These are phyloP conservation scores for Anastatica hierochuntica DNA, from an alignment of 345 rosid genomes.

Conservation along the genomic window DNA sequence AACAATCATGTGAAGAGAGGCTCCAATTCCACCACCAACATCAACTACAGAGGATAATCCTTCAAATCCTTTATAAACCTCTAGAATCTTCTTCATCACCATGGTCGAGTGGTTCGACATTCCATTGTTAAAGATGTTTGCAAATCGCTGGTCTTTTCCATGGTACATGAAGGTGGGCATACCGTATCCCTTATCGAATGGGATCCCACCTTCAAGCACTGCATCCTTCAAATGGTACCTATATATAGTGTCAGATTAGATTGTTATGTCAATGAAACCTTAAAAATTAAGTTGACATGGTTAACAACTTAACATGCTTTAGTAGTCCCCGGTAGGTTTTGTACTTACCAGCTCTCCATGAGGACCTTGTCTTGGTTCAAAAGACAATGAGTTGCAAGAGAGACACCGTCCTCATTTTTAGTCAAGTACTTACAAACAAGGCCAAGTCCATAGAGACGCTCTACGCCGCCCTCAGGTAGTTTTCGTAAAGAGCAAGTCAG, in stretches of 20 bases:
- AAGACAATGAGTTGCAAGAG: not conserved
- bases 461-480: not conserved
- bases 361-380: not conserved
- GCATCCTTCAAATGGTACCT: constrained; percentile 39
- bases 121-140: constrained; percentile 36
- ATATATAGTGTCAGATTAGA: not conserved
- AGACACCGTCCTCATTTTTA: not conserved
- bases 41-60: constrained; percentile 37
- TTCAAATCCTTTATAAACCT: constrained; percentile 43
- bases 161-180: constrained; percentile 5
- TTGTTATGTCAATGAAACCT: too few relatives aligned
- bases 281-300: too few relatives aligned
- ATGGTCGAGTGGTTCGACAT: constrained; percentile 36
- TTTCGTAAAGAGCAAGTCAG: not conserved
- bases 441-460: not conserved
- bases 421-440: not conserved
- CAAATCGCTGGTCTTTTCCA: constrained; percentile 16
- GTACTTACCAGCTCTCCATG: not conserved
- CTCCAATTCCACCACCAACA: constrained; percentile 61
- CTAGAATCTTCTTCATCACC: constrained; percentile 37
- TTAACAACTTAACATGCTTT: too few relatives aligned
- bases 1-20: constrained; percentile 33
- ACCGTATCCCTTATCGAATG: constrained; percentile 43
- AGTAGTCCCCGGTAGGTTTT: too few relatives aligned
- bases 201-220: constrained; percentile 37